These are phyloP conservation scores for Megacollybia platyphylla DNA, from an alignment of 1,284 basidiomycete species.

Conservation along the genomic window DNA sequence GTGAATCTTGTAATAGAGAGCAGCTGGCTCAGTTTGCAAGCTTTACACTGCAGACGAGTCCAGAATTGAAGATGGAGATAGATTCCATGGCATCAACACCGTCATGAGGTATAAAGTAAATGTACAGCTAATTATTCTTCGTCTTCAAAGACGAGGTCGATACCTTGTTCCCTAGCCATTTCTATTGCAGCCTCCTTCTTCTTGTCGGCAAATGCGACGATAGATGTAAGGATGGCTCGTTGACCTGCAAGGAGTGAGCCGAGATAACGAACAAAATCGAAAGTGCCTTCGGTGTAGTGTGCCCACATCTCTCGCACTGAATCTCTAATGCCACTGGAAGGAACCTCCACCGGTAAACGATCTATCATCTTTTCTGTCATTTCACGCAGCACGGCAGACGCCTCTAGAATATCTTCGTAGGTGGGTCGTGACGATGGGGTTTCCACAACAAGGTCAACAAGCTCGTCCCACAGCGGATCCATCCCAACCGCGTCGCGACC, in stretches of 20 bases:
- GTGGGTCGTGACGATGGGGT: constrained; percentile 19
- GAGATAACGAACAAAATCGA: too few species aligned
- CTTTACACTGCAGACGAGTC: background rate
- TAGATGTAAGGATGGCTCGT: too few species aligned
- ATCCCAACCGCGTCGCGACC: constrained; percentile 41
- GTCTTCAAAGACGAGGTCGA: background rate
- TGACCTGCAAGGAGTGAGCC: too few species aligned
- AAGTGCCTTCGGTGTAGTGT: background rate
- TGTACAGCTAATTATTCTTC: background rate
- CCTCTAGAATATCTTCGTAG: constrained; percentile 51
- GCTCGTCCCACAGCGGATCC: constrained; percentile 48
- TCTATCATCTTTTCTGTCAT: constrained; percentile 50
- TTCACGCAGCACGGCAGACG: constrained; percentile 46
- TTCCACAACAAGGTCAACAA: constrained; percentile 28
- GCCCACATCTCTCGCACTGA: background rate
- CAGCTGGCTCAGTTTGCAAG: constrained; percentile 29
- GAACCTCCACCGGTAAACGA: constrained; percentile 25
- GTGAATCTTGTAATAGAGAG: constrained; percentile 5
- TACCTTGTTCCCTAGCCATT: constrained; percentile 8
- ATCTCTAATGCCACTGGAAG: background rate
- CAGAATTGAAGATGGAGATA: constrained; percentile 26
- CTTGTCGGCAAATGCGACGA: too few species aligned
- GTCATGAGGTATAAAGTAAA: constrained; percentile 1
- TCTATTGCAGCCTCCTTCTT: background rate
- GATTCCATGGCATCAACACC: constrained; percentile 43